Conservation (phyloP, 1,284 basidiomycete species). For the Cutaneotrichosporon cyanovorans region DNA sequence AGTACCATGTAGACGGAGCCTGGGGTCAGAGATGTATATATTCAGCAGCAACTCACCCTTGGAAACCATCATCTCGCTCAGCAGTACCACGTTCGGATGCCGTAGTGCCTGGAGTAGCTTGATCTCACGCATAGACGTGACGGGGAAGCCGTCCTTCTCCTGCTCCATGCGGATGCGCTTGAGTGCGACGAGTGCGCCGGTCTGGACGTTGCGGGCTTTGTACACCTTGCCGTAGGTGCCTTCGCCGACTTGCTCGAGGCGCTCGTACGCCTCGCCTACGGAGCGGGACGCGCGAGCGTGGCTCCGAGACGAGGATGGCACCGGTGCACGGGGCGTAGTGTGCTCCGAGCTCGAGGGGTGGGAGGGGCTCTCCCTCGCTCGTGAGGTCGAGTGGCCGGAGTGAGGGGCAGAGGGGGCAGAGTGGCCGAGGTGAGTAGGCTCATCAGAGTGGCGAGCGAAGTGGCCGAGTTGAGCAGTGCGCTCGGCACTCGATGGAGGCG, state of each 20-base stretch:
- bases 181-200: slow-evolving; percentile 72
- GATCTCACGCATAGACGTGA: slow-evolving; percentile 98
- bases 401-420: no score
- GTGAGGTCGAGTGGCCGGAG: no score
- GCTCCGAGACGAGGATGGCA: no score
- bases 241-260: slow-evolving; percentile 91
- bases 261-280: slow-evolving; percentile 60
- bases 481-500: neutral
- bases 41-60: slow-evolving; percentile 59
- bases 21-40: slow-evolving; percentile 34
- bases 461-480: no score
- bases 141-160: slow-evolving; percentile 95
- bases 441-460: no score
- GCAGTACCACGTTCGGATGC: slow-evolving; percentile 79
- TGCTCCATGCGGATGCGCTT: slow-evolving; percentile 98
- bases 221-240: slow-evolving; percentile 99
- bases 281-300: neutral
- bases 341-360: no score
- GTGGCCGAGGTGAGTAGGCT: no score
- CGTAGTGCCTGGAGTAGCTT: slow-evolving; percentile 87
- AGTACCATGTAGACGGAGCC: slow-evolving; percentile 98
- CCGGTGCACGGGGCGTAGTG: no score
- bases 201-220: slow-evolving; percentile 80
- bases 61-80: slow-evolving; percentile 98
- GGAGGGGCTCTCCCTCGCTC: no score